Percentiles rank a stretch among this genome's conserved stretches.
Conservation (phyloP, 2,329 filamentous ascomycete genomes). For the Penicillium fuscoglaucum region DNA sequence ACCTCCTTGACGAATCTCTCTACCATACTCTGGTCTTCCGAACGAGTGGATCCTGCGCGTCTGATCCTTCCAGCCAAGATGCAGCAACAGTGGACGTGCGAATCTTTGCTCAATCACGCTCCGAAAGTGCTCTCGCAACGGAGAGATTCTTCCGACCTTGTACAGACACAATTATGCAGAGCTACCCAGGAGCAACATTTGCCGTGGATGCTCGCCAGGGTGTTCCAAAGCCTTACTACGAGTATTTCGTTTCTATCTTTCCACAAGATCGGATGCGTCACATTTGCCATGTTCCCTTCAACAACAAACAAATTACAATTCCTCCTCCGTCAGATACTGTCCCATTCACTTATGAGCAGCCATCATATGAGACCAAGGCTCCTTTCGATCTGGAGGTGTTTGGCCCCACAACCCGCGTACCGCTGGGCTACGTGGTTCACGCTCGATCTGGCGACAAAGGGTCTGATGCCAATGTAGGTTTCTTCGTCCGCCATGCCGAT, state of each 20-base stretch:
- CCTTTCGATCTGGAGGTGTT: background rate
- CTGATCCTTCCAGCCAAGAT: background rate
- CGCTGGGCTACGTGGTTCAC: background rate
- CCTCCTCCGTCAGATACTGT: background rate
- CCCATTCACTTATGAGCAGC: background rate
- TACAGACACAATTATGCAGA: background rate
- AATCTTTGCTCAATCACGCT: background rate
- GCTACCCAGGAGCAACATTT: background rate
- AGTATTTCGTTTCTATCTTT: background rate
- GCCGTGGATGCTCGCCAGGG: background rate
- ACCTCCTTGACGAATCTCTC: background rate
- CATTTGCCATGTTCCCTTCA: background rate
- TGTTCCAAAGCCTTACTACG: background rate
- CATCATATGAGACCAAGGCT: background rate
- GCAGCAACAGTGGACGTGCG: background rate
- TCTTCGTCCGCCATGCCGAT: background rate
- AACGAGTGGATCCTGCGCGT: background rate
- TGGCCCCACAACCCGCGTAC: background rate
- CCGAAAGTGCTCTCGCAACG: background rate
- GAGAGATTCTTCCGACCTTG: background rate
- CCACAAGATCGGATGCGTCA: background rate
- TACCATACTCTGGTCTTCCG: background rate
- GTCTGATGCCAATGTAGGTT: background rate
- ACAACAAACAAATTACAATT: background rate
- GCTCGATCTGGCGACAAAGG: background rate